phyloP scores from a whole-genome alignment of 805 yeast genomes.

The Wickerhamiella dianesei region DNA sequence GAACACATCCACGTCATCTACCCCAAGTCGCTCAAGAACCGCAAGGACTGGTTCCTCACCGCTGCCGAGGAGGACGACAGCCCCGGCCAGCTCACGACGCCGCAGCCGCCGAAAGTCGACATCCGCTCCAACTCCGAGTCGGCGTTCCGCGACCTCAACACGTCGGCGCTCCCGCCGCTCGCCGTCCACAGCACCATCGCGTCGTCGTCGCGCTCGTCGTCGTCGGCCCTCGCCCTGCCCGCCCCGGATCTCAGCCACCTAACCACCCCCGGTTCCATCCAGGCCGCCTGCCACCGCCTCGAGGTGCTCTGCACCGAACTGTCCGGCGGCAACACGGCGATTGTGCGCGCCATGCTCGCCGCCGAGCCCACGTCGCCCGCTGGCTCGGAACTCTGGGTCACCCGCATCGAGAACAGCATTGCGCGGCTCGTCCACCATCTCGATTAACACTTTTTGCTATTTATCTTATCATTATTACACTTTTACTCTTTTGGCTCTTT shows the following conservation, averaged over 20 bases:
- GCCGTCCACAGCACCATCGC: background rate
- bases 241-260: background rate
- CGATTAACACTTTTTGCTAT: too few species aligned
- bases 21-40: constrained; percentile 48
- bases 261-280: background rate
- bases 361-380: constrained; percentile 8
- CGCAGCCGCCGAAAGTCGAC: background rate
- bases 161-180: background rate
- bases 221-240: background rate
- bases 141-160: background rate
- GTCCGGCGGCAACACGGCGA: background rate
- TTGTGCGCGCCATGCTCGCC: constrained; percentile 1
- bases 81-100: background rate
- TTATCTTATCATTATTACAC: background rate
- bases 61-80: background rate
- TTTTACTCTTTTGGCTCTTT: too few species aligned
- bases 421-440: constrained; percentile 3
- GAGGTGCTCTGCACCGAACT: constrained; percentile 10
- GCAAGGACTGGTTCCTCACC: constrained; percentile 28
- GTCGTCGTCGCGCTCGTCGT: background rate
- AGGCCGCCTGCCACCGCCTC: constrained; percentile 5
- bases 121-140: background rate
- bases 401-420: constrained; percentile 15
- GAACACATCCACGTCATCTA: constrained; percentile 70
- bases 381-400: constrained; percentile 11